Percentiles rank a stretch among this genome's conserved stretches.
phyloP scores from a whole-genome alignment of 805 yeast genomes.

The Torulaspora franciscae region DNA sequence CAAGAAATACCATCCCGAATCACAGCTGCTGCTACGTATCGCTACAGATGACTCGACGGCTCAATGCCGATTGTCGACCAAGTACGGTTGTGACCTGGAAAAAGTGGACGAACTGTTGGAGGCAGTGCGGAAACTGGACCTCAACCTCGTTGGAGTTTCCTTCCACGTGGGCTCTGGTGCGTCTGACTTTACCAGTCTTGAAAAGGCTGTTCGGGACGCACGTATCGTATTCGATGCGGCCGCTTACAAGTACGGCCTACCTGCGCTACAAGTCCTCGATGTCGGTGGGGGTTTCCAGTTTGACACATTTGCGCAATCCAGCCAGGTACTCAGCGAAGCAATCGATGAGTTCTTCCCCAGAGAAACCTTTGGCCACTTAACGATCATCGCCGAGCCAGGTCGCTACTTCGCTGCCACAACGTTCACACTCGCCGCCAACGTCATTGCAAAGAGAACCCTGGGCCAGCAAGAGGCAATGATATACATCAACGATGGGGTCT shows the following conservation, averaged over 20 bases:
- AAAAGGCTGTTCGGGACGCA: conserved; percentile 69
- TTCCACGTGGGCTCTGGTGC: conserved; percentile 97
- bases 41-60: conserved; percentile 87
- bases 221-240: conserved; percentile 62
- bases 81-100: conserved; percentile 74
- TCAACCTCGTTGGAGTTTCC: conserved; percentile 77
- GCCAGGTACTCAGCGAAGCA: conserved; percentile 51
- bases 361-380: conserved; percentile 30
- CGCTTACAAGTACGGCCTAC: conserved; percentile 39
- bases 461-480: conserved; percentile 53
- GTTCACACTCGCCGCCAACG: conserved; percentile 76
- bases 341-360: conserved; percentile 58
- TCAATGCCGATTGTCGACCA: conserved; percentile 78
- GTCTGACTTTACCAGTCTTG: conserved; percentile 59
- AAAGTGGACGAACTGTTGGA: conserved; percentile 53
- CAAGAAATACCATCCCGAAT: conserved; percentile 58
- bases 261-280: conserved; percentile 55
- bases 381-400: conserved; percentile 88
- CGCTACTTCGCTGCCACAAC: conserved; percentile 82
- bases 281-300: conserved; percentile 91
- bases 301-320: conserved; percentile 54
- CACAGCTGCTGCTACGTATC: conserved; percentile 71
- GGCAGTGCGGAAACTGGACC: conserved; percentile 54
- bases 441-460: conserved; percentile 72
- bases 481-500: conserved; percentile 90